Evolutionary conservation across 257 asterid genomes (phyloP).

Genomic region (Plantago ovata): DNA sequence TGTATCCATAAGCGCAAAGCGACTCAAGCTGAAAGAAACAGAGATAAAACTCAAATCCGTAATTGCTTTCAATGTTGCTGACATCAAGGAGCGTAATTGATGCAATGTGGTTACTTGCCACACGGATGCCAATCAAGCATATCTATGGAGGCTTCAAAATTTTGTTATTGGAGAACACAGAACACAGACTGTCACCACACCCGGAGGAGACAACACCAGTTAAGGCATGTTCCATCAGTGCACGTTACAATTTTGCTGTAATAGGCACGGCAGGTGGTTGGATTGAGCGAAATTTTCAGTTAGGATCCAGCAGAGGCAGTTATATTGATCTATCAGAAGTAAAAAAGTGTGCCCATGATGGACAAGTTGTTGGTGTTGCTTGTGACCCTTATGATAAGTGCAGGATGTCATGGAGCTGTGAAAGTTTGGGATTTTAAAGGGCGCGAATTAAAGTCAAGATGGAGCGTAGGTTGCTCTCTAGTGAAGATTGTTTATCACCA

Average conservation of each 20-base stretch:
- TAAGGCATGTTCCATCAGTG: constrained; percentile 82
- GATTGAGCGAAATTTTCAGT: constrained; percentile 91
- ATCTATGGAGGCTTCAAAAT: constrained; percentile 93
- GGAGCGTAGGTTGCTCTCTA: constrained; percentile 63
- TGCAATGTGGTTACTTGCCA: constrained; percentile 95
- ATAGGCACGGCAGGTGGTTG: constrained; percentile 85
- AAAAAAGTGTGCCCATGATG: constrained; percentile 52
- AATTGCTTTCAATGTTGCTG: constrained; percentile 85
- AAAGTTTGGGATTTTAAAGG: constrained; percentile 88
- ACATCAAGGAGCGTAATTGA: constrained; percentile 94
- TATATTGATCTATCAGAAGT: constrained; percentile 54
- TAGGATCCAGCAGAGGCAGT: constrained; percentile 82
- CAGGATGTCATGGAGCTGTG: constrained; percentile 76
- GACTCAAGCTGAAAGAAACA: constrained; percentile 60
- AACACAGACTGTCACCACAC: constrained; percentile 45
- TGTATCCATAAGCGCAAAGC: constrained; percentile 76
- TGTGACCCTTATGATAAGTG: constrained; percentile 80
- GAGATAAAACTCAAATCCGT: constrained; percentile 87
- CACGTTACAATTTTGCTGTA: constrained; percentile 89
- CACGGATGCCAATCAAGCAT: constrained; percentile 72
- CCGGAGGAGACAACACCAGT: constrained; percentile 64
- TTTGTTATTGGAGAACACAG: constrained; percentile 87
- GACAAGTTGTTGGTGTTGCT: constrained; percentile 77
- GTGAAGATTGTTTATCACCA: constrained; percentile 76
- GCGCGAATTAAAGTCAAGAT: constrained; percentile 51